Conservation (phyloP, 2,329 filamentous ascomycete genomes). For the Alternaria gansuensis region DNA sequence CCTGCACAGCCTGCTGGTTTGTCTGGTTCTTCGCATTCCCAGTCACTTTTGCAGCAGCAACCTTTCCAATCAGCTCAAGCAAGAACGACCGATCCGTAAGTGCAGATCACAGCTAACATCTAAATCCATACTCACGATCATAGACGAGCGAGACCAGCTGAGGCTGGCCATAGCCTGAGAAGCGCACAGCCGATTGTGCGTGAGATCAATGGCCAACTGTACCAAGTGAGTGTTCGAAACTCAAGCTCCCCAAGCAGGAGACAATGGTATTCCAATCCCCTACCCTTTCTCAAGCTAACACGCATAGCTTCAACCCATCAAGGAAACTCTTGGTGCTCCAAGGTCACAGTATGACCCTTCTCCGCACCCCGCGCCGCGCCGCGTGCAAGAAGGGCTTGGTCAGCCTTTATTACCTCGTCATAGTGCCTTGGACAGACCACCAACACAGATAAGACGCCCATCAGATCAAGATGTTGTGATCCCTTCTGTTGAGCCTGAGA, state of each 20-base stretch:
- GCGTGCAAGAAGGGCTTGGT: constrained; percentile 25
- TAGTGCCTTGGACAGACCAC: constrained; percentile 26
- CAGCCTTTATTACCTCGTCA: constrained; percentile 25
- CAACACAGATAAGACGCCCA: constrained; percentile 30
- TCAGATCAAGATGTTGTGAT: constrained; percentile 47
- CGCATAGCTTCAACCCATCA: constrained; percentile 44
- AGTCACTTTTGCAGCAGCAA: constrained; percentile 21
- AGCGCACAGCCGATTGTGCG: constrained; percentile 32
- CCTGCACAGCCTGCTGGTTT: constrained; percentile 16
- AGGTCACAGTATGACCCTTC: constrained; percentile 30
- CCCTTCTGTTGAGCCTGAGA: constrained; percentile 48
- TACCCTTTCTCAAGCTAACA: constrained; percentile 31
- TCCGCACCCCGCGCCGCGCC: constrained; percentile 20
- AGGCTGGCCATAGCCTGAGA: constrained; percentile 21
- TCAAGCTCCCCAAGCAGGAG: constrained; percentile 27
- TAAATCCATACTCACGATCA: constrained; percentile 23
- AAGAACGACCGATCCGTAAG: constrained; percentile 34
- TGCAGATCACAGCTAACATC: constrained; percentile 1
- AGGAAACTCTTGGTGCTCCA: constrained; percentile 22
- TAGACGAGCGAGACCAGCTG: constrained; percentile 29
- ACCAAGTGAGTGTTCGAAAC: constrained; percentile 45
- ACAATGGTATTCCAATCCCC: constrained; percentile 18
- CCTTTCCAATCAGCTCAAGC: constrained; percentile 17
- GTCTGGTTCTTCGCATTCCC: constrained; percentile 20
- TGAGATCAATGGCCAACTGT: constrained; percentile 43